Base-by-base conservation (phyloP, 768 basidiomycete species). In the Leccinellum luteum region DNA sequence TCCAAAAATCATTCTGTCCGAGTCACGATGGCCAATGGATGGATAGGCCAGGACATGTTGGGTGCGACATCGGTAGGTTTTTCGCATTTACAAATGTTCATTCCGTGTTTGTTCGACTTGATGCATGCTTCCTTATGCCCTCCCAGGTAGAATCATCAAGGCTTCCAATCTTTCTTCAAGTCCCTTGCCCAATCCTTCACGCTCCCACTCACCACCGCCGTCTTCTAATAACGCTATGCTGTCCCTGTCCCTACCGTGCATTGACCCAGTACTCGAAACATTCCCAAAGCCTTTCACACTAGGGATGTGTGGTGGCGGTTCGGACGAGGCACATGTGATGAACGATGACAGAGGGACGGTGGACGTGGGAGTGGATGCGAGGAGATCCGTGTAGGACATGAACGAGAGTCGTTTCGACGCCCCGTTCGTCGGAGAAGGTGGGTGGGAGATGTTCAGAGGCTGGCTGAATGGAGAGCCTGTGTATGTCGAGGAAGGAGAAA, bases 341-440 rank as follows among this genome's bases (percentile, higher is more conserved):
- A 94, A 80, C 4, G 84, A 83, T 0, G 85, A 85, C 3, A 96
- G 81, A 1, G 91, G 82, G 43, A 87, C 80, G 13, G 85, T 84
- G 10, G 87, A 79, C 0, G 85, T 77, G 0, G 94, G 94, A 0
- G 90, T 85, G 0, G 87, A 89, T 0, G 87, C 76, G 43, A 95
- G 83, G 3, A 95, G 80, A 71, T 95, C 93, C 27, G 87, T 82
- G 71, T 94, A 94, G 4, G 92, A 90, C 74, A 95, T 82, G 78
- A 94, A 96, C 0, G 92, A 94, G 12, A 93, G 82, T 2, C 91
- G 86, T 64, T 93, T 92, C 28, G 77, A 75, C 78, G 71, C 62
- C 2, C 10, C 61, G 52, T 79, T 76, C 1, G 78, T 76, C 6
- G 85, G 80, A 12, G 82, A 82, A 19, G 82, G 77, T 9, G 78